phyloP scores from a whole-genome alignment of 805 yeast genomes.

The Kuraishia hungarica region DNA sequence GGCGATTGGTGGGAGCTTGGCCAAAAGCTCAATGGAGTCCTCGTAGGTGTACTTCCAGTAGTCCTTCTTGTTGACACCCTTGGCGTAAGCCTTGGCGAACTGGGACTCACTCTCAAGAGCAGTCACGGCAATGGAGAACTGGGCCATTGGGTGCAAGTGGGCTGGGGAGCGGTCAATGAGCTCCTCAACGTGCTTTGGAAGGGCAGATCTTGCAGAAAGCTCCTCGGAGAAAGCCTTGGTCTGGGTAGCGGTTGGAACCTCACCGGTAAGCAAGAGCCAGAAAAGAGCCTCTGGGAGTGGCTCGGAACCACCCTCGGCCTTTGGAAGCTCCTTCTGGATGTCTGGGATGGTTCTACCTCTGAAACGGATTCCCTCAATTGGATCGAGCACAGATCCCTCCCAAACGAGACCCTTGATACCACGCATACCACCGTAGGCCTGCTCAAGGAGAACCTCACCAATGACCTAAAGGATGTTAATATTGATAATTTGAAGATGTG shows the following conservation, averaged over 20 bases:
- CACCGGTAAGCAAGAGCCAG: constrained; percentile 80
- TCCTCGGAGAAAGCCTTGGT: constrained; percentile 65
- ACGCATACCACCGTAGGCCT: constrained; percentile 89
- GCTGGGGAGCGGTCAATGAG: constrained; percentile 68
- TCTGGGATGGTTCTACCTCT: constrained; percentile 82
- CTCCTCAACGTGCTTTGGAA: constrained; percentile 72
- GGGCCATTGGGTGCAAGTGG: constrained; percentile 84
- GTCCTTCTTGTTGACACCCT: constrained; percentile 74
- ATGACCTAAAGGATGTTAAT: constrained; percentile 29
- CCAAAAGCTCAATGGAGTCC: constrained; percentile 72
- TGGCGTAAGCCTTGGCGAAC: constrained; percentile 78
- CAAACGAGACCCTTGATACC: constrained; percentile 80
- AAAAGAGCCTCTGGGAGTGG: constrained; percentile 75
- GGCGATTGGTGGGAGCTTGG: constrained; percentile 76
- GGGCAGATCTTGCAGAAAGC: constrained; percentile 67
- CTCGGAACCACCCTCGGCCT: constrained; percentile 55
- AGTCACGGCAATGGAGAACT: constrained; percentile 73
- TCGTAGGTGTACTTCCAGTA: constrained; percentile 82
- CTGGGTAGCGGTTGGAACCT: constrained; percentile 68
- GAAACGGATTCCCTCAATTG: constrained; percentile 81
- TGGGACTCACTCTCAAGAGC: constrained; percentile 78
- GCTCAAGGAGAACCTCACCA: constrained; percentile 69
- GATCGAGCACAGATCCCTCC: constrained; percentile 84
- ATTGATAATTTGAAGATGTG: constrained; percentile 1
- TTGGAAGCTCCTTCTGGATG: constrained; percentile 65